These are phyloP conservation scores for Apiospora pterosperma DNA, from an alignment of 2,329 filamentous ascomycete species.

Conservation along the genomic window DNA sequence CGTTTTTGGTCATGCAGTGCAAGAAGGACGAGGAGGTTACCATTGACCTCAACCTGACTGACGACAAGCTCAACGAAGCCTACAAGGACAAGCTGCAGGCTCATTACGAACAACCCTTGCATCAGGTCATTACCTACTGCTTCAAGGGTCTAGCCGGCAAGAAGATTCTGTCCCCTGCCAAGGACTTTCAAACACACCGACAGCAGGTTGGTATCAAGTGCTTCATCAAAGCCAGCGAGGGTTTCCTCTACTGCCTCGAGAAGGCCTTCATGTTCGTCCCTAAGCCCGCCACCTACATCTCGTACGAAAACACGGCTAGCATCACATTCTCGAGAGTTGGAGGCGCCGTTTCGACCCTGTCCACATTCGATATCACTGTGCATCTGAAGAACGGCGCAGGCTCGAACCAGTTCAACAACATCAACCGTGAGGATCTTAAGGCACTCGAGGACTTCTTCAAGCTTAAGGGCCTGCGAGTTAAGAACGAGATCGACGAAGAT, in stretches of 20 bases:
- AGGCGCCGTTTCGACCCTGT: conserved; percentile 86
- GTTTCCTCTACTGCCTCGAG: conserved; percentile 93
- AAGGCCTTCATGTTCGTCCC: conserved; percentile 99
- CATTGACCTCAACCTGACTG: conserved; percentile 92
- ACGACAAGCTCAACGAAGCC: conserved; percentile 76
- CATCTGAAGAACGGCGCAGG: conserved; percentile 81
- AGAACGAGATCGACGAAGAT: conserved; percentile 98
- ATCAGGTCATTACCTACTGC: conserved; percentile 91
- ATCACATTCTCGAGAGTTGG: conserved; percentile 96
- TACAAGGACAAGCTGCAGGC: conserved; percentile 87
- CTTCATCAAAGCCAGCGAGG: conserved; percentile 99
- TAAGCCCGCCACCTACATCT: conserved; percentile 95
- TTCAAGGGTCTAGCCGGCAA: conserved; percentile 93
- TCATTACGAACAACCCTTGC: conserved; percentile 90
- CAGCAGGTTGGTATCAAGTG: conserved; percentile 96
- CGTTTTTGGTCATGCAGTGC: conserved; percentile 98
- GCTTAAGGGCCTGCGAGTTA: conserved; percentile 88
- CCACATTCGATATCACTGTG: conserved; percentile 96
- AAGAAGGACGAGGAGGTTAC: conserved; percentile 97
- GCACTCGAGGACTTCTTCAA: conserved; percentile 98
- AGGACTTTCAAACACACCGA: conserved; percentile 92
- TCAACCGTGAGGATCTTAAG: conserved; percentile 96
- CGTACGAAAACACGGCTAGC: conserved; percentile 86
- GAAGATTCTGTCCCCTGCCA: conserved; percentile 89
- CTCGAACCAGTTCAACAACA: conserved; percentile 97